These are phyloP conservation scores for Acanthamoeba lenticulata DNA, from an alignment of 208 protist species.

Conservation along the genomic window DNA sequence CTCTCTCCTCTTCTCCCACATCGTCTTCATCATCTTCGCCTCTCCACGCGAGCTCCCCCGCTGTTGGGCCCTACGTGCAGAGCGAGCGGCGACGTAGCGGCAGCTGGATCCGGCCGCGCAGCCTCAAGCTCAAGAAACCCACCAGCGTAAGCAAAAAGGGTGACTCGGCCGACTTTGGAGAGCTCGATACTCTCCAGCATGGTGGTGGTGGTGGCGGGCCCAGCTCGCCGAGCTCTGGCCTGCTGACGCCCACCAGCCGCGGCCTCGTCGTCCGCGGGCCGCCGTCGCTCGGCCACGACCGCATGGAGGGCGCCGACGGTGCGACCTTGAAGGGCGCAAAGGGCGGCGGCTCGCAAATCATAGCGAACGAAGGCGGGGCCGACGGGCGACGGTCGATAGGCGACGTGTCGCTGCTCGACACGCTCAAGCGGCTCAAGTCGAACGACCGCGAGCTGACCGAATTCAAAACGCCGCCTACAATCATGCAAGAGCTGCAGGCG, in stretches of 20 bases:
- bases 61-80: neutral
- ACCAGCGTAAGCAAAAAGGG: neutral
- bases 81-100: conserved; percentile 8
- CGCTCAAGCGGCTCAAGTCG: conserved; percentile 37
- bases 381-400: neutral
- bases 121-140: conserved; percentile 9
- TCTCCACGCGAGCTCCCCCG: no score
- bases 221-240: neutral
- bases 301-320: no score
- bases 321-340: no score
- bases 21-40: neutral
- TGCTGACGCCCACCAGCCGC: neutral
- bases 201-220: neutral
- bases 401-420: neutral
- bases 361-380: neutral
- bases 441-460: conserved; percentile 26
- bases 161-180: neutral
- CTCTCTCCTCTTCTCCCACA: neutral
- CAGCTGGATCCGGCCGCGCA: conserved; percentile 19
- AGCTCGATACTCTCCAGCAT: neutral
- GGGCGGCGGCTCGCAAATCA: neutral
- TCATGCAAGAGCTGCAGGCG: conserved; percentile 24
- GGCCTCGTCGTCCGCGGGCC: neutral
- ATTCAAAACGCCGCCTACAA: neutral
- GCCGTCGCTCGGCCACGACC: no score